phyloP scores from a whole-genome alignment of 164 flowering plant genomes.

The Magnolia sinica region DNA sequence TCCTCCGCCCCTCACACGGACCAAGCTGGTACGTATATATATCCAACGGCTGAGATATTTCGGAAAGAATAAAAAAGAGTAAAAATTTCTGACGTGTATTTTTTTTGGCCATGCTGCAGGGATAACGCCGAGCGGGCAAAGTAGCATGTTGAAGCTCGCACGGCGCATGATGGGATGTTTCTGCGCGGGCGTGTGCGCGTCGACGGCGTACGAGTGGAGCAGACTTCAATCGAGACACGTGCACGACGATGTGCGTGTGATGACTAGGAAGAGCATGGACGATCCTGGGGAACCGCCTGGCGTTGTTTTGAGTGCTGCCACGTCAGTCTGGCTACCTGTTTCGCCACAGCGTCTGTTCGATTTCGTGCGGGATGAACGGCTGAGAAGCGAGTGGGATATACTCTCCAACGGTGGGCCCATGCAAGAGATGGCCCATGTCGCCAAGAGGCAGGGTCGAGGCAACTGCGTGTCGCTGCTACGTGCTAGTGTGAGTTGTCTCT shows the following conservation, averaged over 20 bases:
- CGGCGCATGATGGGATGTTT: conserved; percentile 89
- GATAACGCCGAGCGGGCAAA: conserved; percentile 68
- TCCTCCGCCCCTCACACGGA: conserved; percentile 54
- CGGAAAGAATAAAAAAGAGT: not conserved
- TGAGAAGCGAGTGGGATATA: conserved; percentile 95
- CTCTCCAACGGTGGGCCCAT: conserved; percentile 96
- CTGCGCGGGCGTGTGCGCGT: conserved; percentile 90
- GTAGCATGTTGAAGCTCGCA: conserved; percentile 96
- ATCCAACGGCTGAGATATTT: not conserved
- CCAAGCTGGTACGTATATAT: conserved; percentile 41
- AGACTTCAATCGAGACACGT: conserved; percentile 63
- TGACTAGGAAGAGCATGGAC: conserved; percentile 89
- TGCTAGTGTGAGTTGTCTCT: conserved; percentile 47
- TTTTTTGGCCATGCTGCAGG: conserved; percentile 26
- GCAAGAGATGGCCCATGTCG: conserved; percentile 97
- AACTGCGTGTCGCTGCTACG: conserved; percentile 95
- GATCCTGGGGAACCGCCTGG: conserved; percentile 98
- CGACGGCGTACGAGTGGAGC: conserved; percentile 91
- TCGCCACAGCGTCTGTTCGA: conserved; percentile 85
- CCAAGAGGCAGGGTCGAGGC: conserved; percentile 93
- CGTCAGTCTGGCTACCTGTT: conserved; percentile 93
- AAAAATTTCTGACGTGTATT: not conserved
- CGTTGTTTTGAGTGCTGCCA: conserved; percentile 84
- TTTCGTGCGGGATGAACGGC: conserved; percentile 81
- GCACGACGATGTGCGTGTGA: conserved; percentile 79